Percentiles rank a stretch among this genome's conserved stretches.
Evolutionary conservation across 345 rosid species (phyloP).

Genomic region (Abelmoschus esculentus): DNA sequence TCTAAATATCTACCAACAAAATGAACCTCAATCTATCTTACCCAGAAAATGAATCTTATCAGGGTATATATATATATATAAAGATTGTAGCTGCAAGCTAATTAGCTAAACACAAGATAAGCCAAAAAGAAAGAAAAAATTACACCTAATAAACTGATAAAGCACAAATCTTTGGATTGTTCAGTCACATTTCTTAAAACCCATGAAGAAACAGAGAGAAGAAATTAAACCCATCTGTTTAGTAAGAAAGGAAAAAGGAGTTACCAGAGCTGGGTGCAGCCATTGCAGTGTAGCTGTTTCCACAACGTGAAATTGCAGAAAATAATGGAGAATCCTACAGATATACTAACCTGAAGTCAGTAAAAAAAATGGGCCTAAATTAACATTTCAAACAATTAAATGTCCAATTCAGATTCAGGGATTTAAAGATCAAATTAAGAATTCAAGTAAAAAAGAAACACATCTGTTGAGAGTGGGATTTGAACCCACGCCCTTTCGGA

Average conservation of each 20-base stretch:
- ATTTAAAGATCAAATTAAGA: too few species aligned
- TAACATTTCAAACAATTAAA: too few species aligned
- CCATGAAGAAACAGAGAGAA: neutral
- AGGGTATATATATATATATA: too few species aligned
- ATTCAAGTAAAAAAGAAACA: too few species aligned
- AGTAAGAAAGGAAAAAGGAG: neutral
- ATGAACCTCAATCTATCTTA: neutral
- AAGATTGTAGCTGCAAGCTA: too few species aligned
- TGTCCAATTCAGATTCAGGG: too few species aligned
- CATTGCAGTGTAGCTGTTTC: neutral
- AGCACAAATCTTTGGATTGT: neutral
- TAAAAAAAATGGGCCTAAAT: too few species aligned
- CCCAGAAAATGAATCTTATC: too few species aligned
- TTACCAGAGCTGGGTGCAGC: neutral
- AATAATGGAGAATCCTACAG: too few species aligned
- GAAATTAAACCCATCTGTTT: neutral
- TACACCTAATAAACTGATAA: neutral
- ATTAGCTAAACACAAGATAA: too few species aligned
- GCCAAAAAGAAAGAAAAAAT: too few species aligned
- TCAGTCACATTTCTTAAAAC: neutral
- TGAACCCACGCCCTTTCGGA: constrained; percentile 83
- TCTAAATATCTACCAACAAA: neutral
- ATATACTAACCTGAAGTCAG: too few species aligned
- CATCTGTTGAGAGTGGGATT: constrained; percentile 36
- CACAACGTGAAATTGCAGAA: neutral